Conservation (phyloP, 2,329 filamentous ascomycete species). For the Aspergillus piperis region DNA sequence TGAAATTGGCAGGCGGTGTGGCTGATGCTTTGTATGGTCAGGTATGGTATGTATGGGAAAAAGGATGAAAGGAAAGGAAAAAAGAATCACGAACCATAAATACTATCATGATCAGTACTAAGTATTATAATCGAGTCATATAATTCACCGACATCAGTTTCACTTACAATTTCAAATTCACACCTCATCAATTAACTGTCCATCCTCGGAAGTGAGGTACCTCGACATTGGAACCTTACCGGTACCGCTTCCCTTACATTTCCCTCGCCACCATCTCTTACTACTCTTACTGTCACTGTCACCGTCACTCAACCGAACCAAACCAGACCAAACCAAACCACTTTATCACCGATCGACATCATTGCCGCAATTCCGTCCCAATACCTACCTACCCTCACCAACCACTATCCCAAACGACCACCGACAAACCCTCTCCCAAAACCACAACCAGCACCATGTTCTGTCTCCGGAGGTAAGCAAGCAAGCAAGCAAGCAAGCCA, state of each 20-base stretch:
- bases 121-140: too few species aligned
- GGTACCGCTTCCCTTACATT: not conserved
- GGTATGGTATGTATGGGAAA: not conserved
- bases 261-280: not conserved
- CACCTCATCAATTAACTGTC: not conserved
- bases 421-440: not conserved
- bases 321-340: too few species aligned
- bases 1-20: slow-evolving; percentile 21
- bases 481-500: too few species aligned
- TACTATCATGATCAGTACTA: too few species aligned
- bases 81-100: too few species aligned
- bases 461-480: slow-evolving; percentile 63
- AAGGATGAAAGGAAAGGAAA: too few species aligned
- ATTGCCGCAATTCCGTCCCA: not conserved
- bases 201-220: too few species aligned
- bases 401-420: slow-evolving; percentile 4
- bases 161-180: not conserved
- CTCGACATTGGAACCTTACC: not conserved
- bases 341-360: too few species aligned
- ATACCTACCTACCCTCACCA: slow-evolving; percentile 4
- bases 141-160: too few species aligned
- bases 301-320: not conserved
- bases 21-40: slow-evolving; percentile 4
- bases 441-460: slow-evolving; percentile 55
- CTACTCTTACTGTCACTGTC: not conserved